Conservation (phyloP, 441 rosid genomes). For the Viola pubescens region DNA sequence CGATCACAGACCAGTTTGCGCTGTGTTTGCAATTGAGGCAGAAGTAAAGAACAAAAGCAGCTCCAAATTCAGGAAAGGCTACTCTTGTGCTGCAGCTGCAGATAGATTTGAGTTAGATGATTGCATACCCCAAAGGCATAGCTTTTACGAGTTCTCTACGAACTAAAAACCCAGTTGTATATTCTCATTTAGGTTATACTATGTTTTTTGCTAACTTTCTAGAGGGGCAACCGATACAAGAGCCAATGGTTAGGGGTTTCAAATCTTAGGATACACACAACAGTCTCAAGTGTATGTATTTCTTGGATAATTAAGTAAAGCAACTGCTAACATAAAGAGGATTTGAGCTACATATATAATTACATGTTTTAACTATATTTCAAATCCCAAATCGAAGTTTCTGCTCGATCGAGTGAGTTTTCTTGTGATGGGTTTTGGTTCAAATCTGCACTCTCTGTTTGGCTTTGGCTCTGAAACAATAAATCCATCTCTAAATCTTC, state of each 20-base stretch:
- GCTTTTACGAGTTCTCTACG: constrained; percentile 35
- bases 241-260: no score
- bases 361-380: constrained; percentile 11
- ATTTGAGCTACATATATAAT: no score
- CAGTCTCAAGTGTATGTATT: no score
- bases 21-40: constrained; percentile 58
- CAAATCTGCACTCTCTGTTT: constrained; percentile 5
- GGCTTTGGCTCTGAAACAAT: constrained; percentile 5
- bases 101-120: constrained; percentile 44
- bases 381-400: constrained; percentile 36
- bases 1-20: constrained; percentile 87
- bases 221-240: no score
- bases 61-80: constrained; percentile 60
- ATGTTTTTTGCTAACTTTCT: neutral
- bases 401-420: constrained; percentile 8
- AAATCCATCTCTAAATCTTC: constrained; percentile 13
- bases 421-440: constrained; percentile 5
- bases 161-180: constrained; percentile 1
- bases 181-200: constrained; percentile 7
- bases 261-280: no score
- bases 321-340: neutral
- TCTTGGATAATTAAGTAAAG: no score
- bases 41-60: constrained; percentile 38
- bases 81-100: constrained; percentile 40
- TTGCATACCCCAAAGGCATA: constrained; percentile 55